phyloP scores from a whole-genome alignment of 2,329 filamentous ascomycete species.

The Zarea fungicola region DNA sequence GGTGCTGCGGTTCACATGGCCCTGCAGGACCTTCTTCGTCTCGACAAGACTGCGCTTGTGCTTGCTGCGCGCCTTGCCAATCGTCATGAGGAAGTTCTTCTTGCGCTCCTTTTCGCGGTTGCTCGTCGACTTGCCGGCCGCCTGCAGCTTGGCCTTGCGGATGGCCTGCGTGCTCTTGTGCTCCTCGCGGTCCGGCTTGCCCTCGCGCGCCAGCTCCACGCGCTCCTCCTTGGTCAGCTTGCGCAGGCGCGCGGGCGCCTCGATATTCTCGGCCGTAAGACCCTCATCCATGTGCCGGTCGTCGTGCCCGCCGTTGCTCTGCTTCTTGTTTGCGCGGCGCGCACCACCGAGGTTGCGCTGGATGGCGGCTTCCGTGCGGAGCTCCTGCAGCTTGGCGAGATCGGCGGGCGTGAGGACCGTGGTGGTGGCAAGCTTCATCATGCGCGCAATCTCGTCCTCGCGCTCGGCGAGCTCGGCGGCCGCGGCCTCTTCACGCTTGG shows the following conservation, averaged over 20 bases:
- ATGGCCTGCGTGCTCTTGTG: constrained; percentile 84
- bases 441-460: constrained; percentile 42
- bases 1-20: constrained; percentile 78
- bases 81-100: constrained; percentile 99
- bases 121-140: constrained; percentile 89
- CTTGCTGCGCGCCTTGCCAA: constrained; percentile 93
- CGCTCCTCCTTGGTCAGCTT: constrained; percentile 89
- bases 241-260: constrained; percentile 73
- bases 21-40: constrained; percentile 72
- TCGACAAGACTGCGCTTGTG: constrained; percentile 90
- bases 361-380: constrained; percentile 68
- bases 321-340: constrained; percentile 43
- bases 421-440: constrained; percentile 80
- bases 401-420: constrained; percentile 94
- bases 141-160: constrained; percentile 79
- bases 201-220: constrained; percentile 74
- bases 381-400: constrained; percentile 87
- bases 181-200: constrained; percentile 69
- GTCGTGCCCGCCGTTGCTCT: constrained; percentile 29
- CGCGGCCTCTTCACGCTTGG: constrained; percentile 36
- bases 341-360: constrained; percentile 52
- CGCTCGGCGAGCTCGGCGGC: constrained; percentile 19
- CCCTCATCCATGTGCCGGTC: constrained; percentile 76
- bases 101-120: constrained; percentile 94
- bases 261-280: constrained; percentile 86